Percentiles rank a stretch among this genome's conserved stretches.
These are phyloP conservation scores for Candida dendrica DNA, from an alignment of 805 yeast genomes.

Conservation along the genomic window DNA sequence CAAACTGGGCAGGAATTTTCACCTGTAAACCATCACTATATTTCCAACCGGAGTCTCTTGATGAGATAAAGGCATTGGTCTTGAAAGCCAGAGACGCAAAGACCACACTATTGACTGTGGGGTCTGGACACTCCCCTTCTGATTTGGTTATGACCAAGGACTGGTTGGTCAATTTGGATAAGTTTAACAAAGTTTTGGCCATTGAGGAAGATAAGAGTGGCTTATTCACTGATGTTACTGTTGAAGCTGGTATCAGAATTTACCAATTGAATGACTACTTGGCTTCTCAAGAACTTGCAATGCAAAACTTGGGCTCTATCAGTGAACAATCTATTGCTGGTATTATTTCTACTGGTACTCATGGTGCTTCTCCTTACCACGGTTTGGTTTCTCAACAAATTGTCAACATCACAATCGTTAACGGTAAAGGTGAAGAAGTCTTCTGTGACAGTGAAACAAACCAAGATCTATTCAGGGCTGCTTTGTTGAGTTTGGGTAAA, in stretches of 20 bases:
- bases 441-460: conserved; percentile 46
- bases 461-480: conserved; percentile 69
- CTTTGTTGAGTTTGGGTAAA: conserved; percentile 80
- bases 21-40: conserved; percentile 66
- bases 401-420: conserved; percentile 68
- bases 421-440: conserved; percentile 68
- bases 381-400: conserved; percentile 86
- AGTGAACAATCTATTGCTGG: conserved; percentile 93
- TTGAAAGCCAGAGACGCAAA: conserved; percentile 49
- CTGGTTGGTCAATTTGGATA: conserved; percentile 85
- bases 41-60: conserved; percentile 68
- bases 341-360: conserved; percentile 94
- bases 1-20: conserved; percentile 87
- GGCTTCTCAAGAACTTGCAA: conserved; percentile 58
- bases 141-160: conserved; percentile 81
- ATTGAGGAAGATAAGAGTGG: conserved; percentile 45
- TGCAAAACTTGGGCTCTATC: conserved; percentile 90
- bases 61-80: conserved; percentile 64
- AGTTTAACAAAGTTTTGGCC: conserved; percentile 48
- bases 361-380: conserved; percentile 90
- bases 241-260: conserved; percentile 88
- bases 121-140: conserved; percentile 94
- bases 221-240: conserved; percentile 79
- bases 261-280: conserved; percentile 65
- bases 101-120: conserved; percentile 75